These are phyloP conservation scores for Fraxinus sp. DNA, from an alignment of 305 asterid genomes.

Conservation along the genomic window DNA sequence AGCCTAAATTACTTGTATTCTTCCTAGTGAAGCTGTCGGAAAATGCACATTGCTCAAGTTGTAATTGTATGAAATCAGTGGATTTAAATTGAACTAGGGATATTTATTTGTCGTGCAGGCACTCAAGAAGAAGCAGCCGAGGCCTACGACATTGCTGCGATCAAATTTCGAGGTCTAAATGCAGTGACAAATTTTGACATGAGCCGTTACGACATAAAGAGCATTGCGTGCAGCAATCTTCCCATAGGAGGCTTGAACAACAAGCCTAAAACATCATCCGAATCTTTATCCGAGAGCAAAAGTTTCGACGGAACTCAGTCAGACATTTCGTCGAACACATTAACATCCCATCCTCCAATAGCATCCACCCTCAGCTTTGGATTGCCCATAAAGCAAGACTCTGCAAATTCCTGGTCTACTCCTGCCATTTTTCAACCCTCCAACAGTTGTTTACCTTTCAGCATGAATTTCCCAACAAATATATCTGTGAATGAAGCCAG, in stretches of 20 bases:
- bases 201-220: conserved; percentile 67
- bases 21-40: neutral
- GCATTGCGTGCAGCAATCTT: conserved; percentile 64
- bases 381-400: conserved; percentile 49
- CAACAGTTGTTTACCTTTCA: conserved; percentile 21
- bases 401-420: conserved; percentile 50
- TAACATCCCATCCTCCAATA: conserved; percentile 26
- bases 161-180: conserved; percentile 74
- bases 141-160: conserved; percentile 86
- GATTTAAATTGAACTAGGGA: neutral
- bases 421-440: conserved; percentile 19
- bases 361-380: conserved; percentile 33
- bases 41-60: neutral
- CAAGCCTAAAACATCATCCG: conserved; percentile 50
- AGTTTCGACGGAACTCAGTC: conserved; percentile 25
- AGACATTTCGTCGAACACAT: conserved; percentile 32
- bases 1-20: neutral
- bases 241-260: conserved; percentile 55
- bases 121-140: conserved; percentile 93
- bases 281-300: conserved; percentile 34
- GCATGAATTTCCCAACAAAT: conserved; percentile 32
- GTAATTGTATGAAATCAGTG: neutral
- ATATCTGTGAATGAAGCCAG: conserved; percentile 3
- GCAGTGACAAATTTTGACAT: conserved; percentile 84
- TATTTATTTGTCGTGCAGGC: conserved; percentile 33